A percentile compares a stretch with the other conserved stretches of the same genome.
These are phyloP conservation scores for Pinguiococcus pyrenoidosus DNA, from an alignment of 108 stramenopile species.

Conservation along the genomic window DNA sequence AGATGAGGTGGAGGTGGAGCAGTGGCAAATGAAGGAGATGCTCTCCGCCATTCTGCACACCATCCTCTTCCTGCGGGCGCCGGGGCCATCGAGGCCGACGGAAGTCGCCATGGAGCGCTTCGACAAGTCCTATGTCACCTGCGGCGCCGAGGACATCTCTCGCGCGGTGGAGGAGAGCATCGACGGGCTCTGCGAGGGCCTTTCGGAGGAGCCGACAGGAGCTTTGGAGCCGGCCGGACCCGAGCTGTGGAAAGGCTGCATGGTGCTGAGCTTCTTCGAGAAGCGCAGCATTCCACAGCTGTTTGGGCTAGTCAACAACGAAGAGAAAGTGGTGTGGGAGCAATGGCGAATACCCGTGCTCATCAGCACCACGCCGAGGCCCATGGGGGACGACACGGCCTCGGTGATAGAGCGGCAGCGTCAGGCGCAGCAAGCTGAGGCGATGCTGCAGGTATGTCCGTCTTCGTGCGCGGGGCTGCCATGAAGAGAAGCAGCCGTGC, in stretches of 20 bases:
- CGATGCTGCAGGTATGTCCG: too few species aligned
- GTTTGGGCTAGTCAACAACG: slow-evolving; percentile 20
- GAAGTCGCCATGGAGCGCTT: slow-evolving; percentile 17
- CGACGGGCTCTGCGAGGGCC: not conserved
- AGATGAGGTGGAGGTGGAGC: too few species aligned
- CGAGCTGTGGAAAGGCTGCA: slow-evolving; percentile 19
- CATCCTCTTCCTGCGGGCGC: slow-evolving; percentile 23
- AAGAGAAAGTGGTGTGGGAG: slow-evolving; percentile 28
- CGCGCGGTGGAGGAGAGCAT: slow-evolving; percentile 7
- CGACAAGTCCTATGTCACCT: slow-evolving; percentile 13
- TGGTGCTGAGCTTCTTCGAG: slow-evolving; percentile 27
- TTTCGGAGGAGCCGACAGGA: slow-evolving; percentile 9
- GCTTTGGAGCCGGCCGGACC: slow-evolving; percentile 15
- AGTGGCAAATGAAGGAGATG: too few species aligned
- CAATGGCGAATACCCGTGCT: slow-evolving; percentile 23
- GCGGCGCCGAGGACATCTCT: slow-evolving; percentile 6
- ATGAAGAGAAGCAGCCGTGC: too few species aligned
- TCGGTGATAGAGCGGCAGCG: slow-evolving; percentile 16
- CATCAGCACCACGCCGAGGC: slow-evolving; percentile 8
- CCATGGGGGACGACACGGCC: slow-evolving; percentile 8
- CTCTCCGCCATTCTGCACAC: slow-evolving; percentile 30
- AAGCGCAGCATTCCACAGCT: slow-evolving; percentile 6
- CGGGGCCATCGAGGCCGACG: slow-evolving; percentile 21
- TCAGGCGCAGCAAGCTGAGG: slow-evolving; percentile 1
- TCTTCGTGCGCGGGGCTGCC: too few species aligned